Conservation (phyloP, 1,139 yeast species). For the Debaryomyces robertsiae region DNA sequence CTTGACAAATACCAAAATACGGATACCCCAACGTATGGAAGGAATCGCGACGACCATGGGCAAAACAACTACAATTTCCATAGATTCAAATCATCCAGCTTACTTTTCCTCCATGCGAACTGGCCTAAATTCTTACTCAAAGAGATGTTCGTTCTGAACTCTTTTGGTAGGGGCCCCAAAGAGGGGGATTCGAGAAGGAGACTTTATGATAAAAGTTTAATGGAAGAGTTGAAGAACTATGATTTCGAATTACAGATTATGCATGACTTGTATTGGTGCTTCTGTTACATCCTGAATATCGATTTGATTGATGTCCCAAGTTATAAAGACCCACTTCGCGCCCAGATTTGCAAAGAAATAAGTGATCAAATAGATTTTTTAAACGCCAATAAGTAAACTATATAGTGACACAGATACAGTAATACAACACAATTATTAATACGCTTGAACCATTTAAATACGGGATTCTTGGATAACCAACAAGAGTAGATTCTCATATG, state of each 20-base stretch:
- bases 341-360: slow-evolving; percentile 28
- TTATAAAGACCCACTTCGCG: slow-evolving; percentile 24
- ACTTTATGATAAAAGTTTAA: slow-evolving; percentile 31
- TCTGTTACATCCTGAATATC: slow-evolving; percentile 27
- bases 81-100: slow-evolving; percentile 29
- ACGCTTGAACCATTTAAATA: too few species aligned
- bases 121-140: slow-evolving; percentile 37
- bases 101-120: slow-evolving; percentile 41
- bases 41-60: slow-evolving; percentile 21
- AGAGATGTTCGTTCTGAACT: slow-evolving; percentile 29
- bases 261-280: slow-evolving; percentile 31
- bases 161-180: slow-evolving; percentile 32
- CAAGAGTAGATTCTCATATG: too few species aligned
- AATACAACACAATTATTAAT: too few species aligned
- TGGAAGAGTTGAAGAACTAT: slow-evolving; percentile 28
- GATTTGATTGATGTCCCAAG: slow-evolving; percentile 26
- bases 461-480: too few species aligned
- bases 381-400: slow-evolving; percentile 8
- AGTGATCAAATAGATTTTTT: slow-evolving; percentile 29
- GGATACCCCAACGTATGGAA: slow-evolving; percentile 25
- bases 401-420: neutral
- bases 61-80: slow-evolving; percentile 34
- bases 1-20: slow-evolving; percentile 19
- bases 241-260: slow-evolving; percentile 34
- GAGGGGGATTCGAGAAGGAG: slow-evolving; percentile 27